These are phyloP conservation scores for Alternaria sp. DNA, from an alignment of 2,329 filamentous ascomycete genomes.

Conservation along the genomic window DNA sequence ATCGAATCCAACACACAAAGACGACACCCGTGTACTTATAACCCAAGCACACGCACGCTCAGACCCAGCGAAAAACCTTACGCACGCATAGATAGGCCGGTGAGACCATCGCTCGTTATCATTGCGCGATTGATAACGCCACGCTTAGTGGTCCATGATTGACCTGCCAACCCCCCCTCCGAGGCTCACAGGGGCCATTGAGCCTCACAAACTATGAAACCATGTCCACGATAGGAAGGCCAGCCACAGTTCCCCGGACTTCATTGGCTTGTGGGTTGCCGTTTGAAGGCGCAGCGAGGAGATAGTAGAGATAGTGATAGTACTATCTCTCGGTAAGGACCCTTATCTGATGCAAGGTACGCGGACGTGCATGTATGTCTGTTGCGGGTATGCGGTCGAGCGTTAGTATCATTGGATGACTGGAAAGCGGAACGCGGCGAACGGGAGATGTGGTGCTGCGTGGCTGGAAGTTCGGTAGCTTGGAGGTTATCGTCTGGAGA, in stretches of 20 bases:
- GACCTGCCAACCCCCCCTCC: not conserved
- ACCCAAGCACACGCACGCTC: not conserved
- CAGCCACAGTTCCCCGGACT: not conserved
- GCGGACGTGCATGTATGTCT: not conserved
- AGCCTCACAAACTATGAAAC: conserved; percentile 5
- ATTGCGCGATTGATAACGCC: conserved; percentile 48
- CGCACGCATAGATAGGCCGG: conserved; percentile 6
- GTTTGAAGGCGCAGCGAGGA: not conserved
- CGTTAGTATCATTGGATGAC: not conserved
- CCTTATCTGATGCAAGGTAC: not conserved
- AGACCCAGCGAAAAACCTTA: not conserved
- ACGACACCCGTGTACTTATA: conserved; percentile 21
- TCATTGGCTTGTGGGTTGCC: not conserved
- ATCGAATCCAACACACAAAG: not conserved
- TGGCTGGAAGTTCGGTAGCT: not conserved
- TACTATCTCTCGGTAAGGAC: conserved; percentile 4
- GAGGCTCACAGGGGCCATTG: conserved; percentile 19
- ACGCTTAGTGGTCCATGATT: conserved; percentile 29
- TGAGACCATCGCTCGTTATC: conserved; percentile 46
- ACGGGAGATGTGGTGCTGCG: not conserved
- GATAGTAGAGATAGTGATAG: conserved; percentile 13
- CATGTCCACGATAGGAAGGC: conserved; percentile 1
- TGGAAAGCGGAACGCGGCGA: not conserved
- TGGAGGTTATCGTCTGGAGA: not conserved
- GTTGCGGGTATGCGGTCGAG: not conserved